A percentile compares a stretch with the other conserved stretches of the same genome.
Conservation (phyloP, 495 filamentous ascomycete genomes). For the Tirmania nivea region DNA sequence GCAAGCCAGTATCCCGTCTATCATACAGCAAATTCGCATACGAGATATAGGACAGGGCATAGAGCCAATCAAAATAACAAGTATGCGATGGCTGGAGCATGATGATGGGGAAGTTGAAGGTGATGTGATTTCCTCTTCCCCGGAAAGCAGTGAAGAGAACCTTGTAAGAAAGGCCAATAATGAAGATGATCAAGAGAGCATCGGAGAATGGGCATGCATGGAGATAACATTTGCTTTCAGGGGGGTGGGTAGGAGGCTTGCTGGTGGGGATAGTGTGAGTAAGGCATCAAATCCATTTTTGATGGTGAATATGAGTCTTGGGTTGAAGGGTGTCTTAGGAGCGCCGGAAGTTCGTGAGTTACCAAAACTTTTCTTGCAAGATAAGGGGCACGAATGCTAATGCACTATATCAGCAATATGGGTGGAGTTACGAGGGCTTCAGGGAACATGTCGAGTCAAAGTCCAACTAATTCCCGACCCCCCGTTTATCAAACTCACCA, state of each 20-base stretch:
- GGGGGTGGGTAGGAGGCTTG: constrained; percentile 27
- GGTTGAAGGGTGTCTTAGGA: constrained; percentile 12
- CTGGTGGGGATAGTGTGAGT: constrained; percentile 28
- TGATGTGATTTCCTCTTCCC: not conserved
- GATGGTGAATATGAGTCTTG: constrained; percentile 18
- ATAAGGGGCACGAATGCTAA: constrained; percentile 2
- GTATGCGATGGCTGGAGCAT: constrained; percentile 12
- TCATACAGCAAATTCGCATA: constrained; percentile 14
- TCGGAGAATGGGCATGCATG: constrained; percentile 21
- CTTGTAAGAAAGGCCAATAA: constrained; percentile 31
- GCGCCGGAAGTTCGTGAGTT: constrained; percentile 41
- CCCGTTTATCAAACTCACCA: constrained; percentile 47
- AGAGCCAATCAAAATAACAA: constrained; percentile 10
- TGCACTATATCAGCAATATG: constrained; percentile 29
- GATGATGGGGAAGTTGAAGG: constrained; percentile 1
- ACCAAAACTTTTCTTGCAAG: constrained; percentile 23
- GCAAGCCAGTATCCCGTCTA: constrained; percentile 14
- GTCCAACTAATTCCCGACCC: constrained; percentile 50
- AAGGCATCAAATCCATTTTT: constrained; percentile 50
- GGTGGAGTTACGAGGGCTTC: constrained; percentile 46
- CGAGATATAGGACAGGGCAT: constrained; percentile 12
- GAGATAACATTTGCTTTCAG: constrained; percentile 51
- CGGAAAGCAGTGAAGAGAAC: constrained; percentile 33
- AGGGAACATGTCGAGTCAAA: constrained; percentile 41
- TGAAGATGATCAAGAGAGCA: constrained; percentile 12